Base-by-base conservation (phyloP, 176 grass and related monocot species). In the Bromus sterilis region DNA sequence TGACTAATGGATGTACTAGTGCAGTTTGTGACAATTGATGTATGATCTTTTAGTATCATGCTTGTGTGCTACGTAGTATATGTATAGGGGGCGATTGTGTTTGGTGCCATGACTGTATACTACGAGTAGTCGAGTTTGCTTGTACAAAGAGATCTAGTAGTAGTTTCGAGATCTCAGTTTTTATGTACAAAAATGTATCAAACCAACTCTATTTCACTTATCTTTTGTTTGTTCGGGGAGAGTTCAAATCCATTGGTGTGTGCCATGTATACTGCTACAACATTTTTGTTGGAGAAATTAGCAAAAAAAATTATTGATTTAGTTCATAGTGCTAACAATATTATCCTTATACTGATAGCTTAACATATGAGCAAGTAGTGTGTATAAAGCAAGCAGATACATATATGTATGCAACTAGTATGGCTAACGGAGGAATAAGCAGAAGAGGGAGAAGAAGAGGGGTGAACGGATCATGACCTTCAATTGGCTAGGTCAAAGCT, bases 1-100 rank as follows among this genome's bases (percentile, higher is more conserved):
- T 86, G 36, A 78, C 29, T 37, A 78, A 29, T 73, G 28, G 30
- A 66, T 74, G 57, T 74, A 12, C 32, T 8, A 34, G 36, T 44
- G 13, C 11, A 67, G n/a, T 60, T 29, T 83, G 44, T 72, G 7
- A 28, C 56, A 56, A 64, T 48, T 85, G 42, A 43, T 73, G 18
- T 41, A 7, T 65, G 21, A 24, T 82, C 29, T 89, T 85, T 59
- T 85, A 77, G n/a, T n/a, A n/a, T n/a, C n/a, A n/a, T n/a, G n/a
- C n/a, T n/a, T n/a, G n/a, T n/a, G n/a, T n/a, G n/a, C n/a, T n/a
- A n/a, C n/a, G n/a, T n/a, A n/a, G n/a, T n/a, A n/a, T n/a, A n/a
- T n/a, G n/a, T n/a, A n/a, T n/a, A n/a, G 48, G 48, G 48, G 48
- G 18, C 20, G 18, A 21, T 53, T 43, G 77, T n/a, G 8, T 70